Conservation (phyloP, 2,329 filamentous ascomycete species). For the Xylariaceae sp. region DNA sequence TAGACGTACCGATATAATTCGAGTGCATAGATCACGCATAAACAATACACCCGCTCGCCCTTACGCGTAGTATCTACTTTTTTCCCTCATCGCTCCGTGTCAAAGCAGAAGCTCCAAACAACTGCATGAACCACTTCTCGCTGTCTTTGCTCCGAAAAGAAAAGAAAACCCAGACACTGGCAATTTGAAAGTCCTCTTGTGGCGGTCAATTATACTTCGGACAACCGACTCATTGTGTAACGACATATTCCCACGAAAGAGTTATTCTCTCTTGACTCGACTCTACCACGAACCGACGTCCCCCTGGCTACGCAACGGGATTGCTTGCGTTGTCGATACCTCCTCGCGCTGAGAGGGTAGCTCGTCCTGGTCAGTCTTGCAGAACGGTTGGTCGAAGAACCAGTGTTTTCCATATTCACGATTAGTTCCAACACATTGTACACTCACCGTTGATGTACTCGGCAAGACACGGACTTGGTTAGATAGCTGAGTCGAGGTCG, state of each 20-base stretch:
- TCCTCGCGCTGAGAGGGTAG: background rate
- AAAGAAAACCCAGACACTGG: slow-evolving; percentile 25
- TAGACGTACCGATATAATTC: slow-evolving; percentile 13
- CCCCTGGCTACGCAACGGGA: slow-evolving; percentile 2
- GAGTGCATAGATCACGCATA: slow-evolving; percentile 15
- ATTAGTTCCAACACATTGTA: slow-evolving; percentile 4
- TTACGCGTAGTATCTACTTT: slow-evolving; percentile 1
- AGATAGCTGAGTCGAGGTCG: background rate
- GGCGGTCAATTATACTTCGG: slow-evolving; percentile 16
- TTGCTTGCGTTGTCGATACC: background rate
- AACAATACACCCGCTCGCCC: slow-evolving; percentile 11
- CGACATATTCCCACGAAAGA: slow-evolving; percentile 2
- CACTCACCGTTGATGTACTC: background rate
- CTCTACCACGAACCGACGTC: background rate
- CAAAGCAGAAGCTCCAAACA: background rate
- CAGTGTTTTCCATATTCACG: slow-evolving; percentile 3
- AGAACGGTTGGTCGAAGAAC: background rate
- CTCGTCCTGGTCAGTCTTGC: background rate
- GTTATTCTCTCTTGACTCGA: background rate
- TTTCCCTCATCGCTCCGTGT: background rate
- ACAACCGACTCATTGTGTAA: slow-evolving; percentile 12
- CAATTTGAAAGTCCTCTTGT: background rate
- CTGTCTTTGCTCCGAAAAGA: slow-evolving; percentile 33
- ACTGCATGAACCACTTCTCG: background rate
- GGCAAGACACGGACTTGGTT: background rate